phyloP scores from a whole-genome alignment of 2,329 filamentous ascomycete genomes.

The Xylariaceae sp. region DNA sequence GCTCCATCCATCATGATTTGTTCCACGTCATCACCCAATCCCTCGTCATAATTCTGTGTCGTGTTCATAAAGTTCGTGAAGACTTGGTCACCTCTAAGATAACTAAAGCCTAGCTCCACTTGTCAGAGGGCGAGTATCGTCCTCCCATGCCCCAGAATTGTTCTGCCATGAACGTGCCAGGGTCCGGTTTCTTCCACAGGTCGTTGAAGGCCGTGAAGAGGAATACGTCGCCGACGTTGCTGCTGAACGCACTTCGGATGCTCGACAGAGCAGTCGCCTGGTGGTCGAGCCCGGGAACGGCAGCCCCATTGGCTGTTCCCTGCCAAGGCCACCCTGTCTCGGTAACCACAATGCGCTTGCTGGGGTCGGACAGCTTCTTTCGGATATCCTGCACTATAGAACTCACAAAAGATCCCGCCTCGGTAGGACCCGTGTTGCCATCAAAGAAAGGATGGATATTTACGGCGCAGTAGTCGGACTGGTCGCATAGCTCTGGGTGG shows the following conservation, averaged over 20 bases:
- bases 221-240: slow-evolving; percentile 49
- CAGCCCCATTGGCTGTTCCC: slow-evolving; percentile 59
- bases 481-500: slow-evolving; percentile 64
- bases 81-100: neutral
- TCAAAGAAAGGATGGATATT: slow-evolving; percentile 88
- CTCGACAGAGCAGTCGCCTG: slow-evolving; percentile 62
- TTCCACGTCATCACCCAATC: slow-evolving; percentile 13
- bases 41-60: slow-evolving; percentile 15
- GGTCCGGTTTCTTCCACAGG: slow-evolving; percentile 64
- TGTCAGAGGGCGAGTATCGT: slow-evolving; percentile 28
- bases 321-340: slow-evolving; percentile 80
- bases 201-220: slow-evolving; percentile 79
- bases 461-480: slow-evolving; percentile 71
- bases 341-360: slow-evolving; percentile 65
- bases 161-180: slow-evolving; percentile 63
- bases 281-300: slow-evolving; percentile 62
- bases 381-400: slow-evolving; percentile 45
- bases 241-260: slow-evolving; percentile 54
- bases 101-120: slow-evolving; percentile 5
- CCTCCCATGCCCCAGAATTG: slow-evolving; percentile 65
- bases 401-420: slow-evolving; percentile 63
- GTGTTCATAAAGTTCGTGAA: slow-evolving; percentile 3
- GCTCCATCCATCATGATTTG: slow-evolving; percentile 12
- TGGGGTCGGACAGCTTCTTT: slow-evolving; percentile 35
- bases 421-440: slow-evolving; percentile 48